Conservation (phyloP, 495 filamentous ascomycete species). For the Podospora sp. region DNA sequence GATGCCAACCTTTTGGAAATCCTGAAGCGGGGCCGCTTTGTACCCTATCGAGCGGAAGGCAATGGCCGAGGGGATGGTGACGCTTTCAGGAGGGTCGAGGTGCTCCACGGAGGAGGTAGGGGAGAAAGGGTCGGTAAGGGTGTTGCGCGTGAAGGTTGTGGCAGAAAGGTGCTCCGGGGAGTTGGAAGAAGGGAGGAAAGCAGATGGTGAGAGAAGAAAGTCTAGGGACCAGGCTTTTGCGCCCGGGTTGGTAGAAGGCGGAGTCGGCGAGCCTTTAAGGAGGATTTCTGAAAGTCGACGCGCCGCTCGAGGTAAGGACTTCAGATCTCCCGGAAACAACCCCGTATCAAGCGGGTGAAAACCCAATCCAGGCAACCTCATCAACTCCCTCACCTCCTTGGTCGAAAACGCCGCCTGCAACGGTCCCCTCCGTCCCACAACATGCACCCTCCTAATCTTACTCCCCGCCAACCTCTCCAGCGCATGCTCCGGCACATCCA, state of each 20-base stretch:
- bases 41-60: constrained; percentile 95
- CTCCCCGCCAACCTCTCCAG: constrained; percentile 73
- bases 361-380: constrained; percentile 71
- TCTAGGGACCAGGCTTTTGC: constrained; percentile 78
- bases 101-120: constrained; percentile 51
- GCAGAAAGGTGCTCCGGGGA: constrained; percentile 54
- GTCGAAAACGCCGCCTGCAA: constrained; percentile 94
- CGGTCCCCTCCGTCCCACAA: constrained; percentile 85
- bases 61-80: constrained; percentile 58
- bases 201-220: constrained; percentile 75
- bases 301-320: constrained; percentile 68
- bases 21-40: constrained; percentile 73
- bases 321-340: constrained; percentile 64
- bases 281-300: constrained; percentile 81
- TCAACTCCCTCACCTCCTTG: constrained; percentile 85
- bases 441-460: constrained; percentile 73
- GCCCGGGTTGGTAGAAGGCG: not conserved
- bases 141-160: constrained; percentile 69
- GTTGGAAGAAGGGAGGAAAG: constrained; percentile 59
- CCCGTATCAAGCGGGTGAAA: constrained; percentile 69
- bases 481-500: constrained; percentile 86
- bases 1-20: constrained; percentile 74
- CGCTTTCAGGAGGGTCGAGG: constrained; percentile 45
- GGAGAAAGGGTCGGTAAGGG: constrained; percentile 50
- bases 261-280: constrained; percentile 64